phyloP scores from a whole-genome alignment of 352 stramenopile species.

The Phytophthora pisi region DNA sequence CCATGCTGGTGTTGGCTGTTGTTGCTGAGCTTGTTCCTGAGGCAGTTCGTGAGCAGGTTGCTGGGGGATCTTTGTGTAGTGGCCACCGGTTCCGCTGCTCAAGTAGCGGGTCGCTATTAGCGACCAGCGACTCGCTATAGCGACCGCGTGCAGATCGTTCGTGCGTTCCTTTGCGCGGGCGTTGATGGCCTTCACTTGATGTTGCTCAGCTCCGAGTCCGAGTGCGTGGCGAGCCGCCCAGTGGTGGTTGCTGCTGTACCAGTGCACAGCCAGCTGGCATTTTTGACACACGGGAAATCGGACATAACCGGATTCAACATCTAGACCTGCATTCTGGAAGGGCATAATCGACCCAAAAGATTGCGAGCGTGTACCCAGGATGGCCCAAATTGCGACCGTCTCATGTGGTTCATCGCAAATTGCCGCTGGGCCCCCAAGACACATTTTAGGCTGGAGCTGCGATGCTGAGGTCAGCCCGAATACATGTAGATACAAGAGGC shows the following conservation, averaged over 20 bases:
- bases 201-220: background rate
- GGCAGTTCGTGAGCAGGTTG: background rate
- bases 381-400: background rate
- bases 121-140: too few species aligned
- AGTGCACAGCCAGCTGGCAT: background rate
- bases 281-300: background rate
- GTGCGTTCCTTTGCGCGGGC: constrained; percentile 4
- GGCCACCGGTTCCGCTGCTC: background rate
- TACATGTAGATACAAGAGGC: too few species aligned
- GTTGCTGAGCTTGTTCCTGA: constrained; percentile 6
- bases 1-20: constrained; percentile 1
- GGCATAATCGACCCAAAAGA: constrained; percentile 21
- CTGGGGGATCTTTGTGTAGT: background rate
- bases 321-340: background rate
- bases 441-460: too few species aligned
- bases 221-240: too few species aligned
- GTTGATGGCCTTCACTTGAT: constrained; percentile 2
- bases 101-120: background rate
- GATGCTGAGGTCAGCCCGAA: too few species aligned
- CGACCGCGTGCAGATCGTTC: background rate
- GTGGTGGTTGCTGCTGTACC: background rate
- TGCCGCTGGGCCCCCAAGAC: too few species aligned
- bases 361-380: constrained; percentile 2
- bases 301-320: background rate
- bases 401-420: background rate